Evolutionary conservation across 1,284 basidiomycete species (phyloP).

Genomic region (Cryptococcus sp.): DNA sequence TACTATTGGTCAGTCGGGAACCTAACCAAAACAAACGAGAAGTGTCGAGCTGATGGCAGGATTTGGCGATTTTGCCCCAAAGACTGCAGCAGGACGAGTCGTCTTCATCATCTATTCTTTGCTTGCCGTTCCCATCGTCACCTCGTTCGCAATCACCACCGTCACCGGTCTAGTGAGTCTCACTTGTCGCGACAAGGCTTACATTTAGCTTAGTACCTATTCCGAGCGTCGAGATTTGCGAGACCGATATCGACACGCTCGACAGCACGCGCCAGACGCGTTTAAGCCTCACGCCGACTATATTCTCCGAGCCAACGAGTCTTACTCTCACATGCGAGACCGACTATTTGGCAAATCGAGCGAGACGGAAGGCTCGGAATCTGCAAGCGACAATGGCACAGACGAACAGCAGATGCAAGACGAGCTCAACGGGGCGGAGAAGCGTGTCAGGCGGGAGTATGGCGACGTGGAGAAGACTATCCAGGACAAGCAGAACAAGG

Average conservation of each 20-base stretch:
- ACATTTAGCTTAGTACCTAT: constrained; percentile 26
- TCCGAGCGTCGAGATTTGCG: constrained; percentile 16
- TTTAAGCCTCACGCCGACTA: constrained; percentile 43
- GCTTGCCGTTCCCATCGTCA: constrained; percentile 49
- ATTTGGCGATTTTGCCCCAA: constrained; percentile 42
- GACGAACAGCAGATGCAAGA: background rate
- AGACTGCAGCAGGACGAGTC: constrained; percentile 34
- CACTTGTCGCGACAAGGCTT: constrained; percentile 8
- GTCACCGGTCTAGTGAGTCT: constrained; percentile 46
- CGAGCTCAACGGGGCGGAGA: background rate
- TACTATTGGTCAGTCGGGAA: constrained; percentile 35
- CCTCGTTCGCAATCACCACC: constrained; percentile 49
- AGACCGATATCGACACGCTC: constrained; percentile 16
- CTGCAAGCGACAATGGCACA: background rate
- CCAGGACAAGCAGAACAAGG: background rate
- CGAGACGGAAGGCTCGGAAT: background rate
- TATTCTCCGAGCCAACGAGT: constrained; percentile 28
- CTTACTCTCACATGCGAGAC: constrained; percentile 24
- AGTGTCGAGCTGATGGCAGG: constrained; percentile 20
- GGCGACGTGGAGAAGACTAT: background rate
- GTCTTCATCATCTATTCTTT: constrained; percentile 48
- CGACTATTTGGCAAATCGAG: constrained; percentile 3
- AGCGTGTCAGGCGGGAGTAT: constrained; percentile 1
- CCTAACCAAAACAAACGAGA: too few relatives aligned
- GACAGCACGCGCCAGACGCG: constrained; percentile 25